A percentile compares a stretch with the other conserved stretches of the same genome.
Conservation (phyloP, 495 filamentous ascomycete genomes). For the Penicillium alfredii region DNA sequence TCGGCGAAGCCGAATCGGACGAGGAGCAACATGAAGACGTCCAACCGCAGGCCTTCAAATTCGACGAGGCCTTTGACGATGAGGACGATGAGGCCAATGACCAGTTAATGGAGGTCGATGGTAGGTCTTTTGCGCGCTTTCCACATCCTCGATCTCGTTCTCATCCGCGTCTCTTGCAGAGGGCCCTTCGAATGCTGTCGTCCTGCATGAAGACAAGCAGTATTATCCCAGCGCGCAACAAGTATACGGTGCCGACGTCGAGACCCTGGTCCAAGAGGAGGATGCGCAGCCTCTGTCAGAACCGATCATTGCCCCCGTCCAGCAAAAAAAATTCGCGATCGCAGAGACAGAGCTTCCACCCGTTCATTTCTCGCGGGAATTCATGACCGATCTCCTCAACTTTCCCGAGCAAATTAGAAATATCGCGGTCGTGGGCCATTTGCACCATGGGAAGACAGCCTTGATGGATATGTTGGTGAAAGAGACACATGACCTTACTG, state of each 20-base stretch:
- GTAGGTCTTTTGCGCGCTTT: constrained; percentile 34
- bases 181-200: constrained; percentile 92
- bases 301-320: constrained; percentile 88
- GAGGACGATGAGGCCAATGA: constrained; percentile 52
- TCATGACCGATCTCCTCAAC: constrained; percentile 95
- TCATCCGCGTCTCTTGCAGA: constrained; percentile 45
- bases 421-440: constrained; percentile 81
- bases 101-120: constrained; percentile 91
- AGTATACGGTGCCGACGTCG: constrained; percentile 88
- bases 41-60: constrained; percentile 67
- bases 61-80: constrained; percentile 65
- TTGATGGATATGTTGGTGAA: constrained; percentile 98
- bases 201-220: constrained; percentile 98
- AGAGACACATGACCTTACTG: constrained; percentile 84
- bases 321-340: constrained; percentile 91
- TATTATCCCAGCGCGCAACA: constrained; percentile 97
- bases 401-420: constrained; percentile 92
- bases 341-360: constrained; percentile 87
- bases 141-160: constrained; percentile 7
- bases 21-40: constrained; percentile 73
- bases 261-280: constrained; percentile 94
- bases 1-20: constrained; percentile 87
- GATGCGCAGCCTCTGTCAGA: constrained; percentile 88
- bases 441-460: constrained; percentile 96
- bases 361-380: constrained; percentile 78